Evolutionary conservation across 2,329 filamentous ascomycete genomes (phyloP), one percentile per base, ranked within the genome.

Genomic region (Penicillium sp.): DNA sequence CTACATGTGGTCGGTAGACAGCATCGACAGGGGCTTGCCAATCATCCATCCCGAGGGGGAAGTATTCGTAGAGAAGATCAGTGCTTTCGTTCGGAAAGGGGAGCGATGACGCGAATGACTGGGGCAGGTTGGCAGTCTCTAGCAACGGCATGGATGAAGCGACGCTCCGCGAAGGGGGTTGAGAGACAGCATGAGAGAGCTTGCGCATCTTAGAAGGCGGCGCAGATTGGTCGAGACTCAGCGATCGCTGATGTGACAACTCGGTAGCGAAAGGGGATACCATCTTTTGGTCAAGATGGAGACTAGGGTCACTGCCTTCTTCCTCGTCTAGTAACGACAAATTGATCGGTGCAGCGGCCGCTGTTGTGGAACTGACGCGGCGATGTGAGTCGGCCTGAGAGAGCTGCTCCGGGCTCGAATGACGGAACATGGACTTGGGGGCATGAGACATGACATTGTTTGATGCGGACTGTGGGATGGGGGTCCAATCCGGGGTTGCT

Each of bases 11-110:
- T 49, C 91, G 82, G 72, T 96, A 96, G 17, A 96, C 88, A 6
- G 91, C 91, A 74, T 96, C 91, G 3, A 96, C 90, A 1, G 91
- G 91, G 2, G 89, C 89, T 85, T 93, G 91, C 87, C 85, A 97
- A 70, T 97, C 93, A 72, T 97, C 92, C 58, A 96, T 78, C 49
- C 89, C 92, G 17, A 97, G 81, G 0, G 93, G 93, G 63, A 97
- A 97, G 71, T 97, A 97, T 76, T 97, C 93, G 71, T 97, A 97
- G 19, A 97, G 79, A 63, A 93, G 79, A 74, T 97, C 93, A 0
- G 88, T 88, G 66, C 88, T 89, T 66, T 96, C 91, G 38, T 71
- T 74, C n/a, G 73, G 68, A 50, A 74, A 75, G 6, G 75, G 69
- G 21, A 78, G 67, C 21, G 63, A 87, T 77, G 35, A 89, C 82